These are phyloP conservation scores for Capsicum baccatum DNA, from an alignment of 257 asterid genomes.

Conservation along the genomic window DNA sequence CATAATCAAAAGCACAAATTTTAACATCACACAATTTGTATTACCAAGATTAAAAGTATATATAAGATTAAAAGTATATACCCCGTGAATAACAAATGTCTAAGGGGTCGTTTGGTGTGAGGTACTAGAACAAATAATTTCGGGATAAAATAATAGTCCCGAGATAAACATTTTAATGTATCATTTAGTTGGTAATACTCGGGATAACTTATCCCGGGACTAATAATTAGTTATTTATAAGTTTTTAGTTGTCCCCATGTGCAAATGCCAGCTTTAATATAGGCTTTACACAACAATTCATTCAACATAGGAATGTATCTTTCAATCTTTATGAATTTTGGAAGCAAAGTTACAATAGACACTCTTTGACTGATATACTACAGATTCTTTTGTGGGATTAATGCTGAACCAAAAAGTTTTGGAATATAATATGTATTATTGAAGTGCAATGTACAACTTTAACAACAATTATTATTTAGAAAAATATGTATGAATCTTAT, in stretches of 20 bases:
- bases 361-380: background rate
- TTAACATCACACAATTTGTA: conserved; percentile 32
- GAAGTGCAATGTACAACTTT: no score
- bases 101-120: no score
- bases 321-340: background rate
- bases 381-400: background rate
- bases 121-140: no score
- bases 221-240: background rate
- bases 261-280: background rate
- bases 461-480: no score
- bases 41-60: background rate
- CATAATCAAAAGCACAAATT: conserved; percentile 21
- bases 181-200: no score
- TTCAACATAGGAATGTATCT: background rate
- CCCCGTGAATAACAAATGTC: background rate
- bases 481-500: no score
- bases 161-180: no score
- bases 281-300: conserved; percentile 1
- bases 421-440: background rate
- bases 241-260: background rate
- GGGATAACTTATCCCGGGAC: no score
- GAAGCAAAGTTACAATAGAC: conserved; percentile 23
- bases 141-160: no score
- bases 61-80: background rate
- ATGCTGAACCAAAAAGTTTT: background rate